Conservation (phyloP, 768 basidiomycete genomes). For the Lactarius indigo region DNA sequence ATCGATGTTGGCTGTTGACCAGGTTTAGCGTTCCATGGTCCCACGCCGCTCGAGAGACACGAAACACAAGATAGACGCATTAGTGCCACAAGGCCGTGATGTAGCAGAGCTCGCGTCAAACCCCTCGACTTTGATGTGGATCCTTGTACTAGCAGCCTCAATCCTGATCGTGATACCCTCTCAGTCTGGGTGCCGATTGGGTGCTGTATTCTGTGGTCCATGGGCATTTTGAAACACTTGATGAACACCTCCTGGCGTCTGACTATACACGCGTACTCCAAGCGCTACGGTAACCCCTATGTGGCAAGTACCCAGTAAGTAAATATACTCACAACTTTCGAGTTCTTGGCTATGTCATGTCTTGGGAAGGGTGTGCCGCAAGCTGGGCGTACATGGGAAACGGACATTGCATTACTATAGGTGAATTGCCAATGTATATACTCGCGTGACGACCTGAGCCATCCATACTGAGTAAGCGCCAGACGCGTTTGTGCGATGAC, state of each 20-base stretch:
- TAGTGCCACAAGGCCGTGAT: background rate
- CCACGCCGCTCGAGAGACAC: background rate
- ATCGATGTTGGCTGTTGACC: background rate
- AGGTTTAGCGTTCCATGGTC: background rate
- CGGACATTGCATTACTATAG: background rate
- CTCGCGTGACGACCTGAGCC: constrained; percentile 6
- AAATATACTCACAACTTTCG: background rate
- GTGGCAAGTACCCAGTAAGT: background rate
- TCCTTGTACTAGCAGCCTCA: background rate
- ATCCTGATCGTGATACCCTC: background rate
- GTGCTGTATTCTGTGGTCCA: background rate
- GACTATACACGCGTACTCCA: background rate
- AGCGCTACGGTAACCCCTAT: background rate
- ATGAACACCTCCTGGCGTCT: background rate
- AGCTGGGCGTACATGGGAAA: constrained; percentile 1
- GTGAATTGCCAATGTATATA: constrained; percentile 9
- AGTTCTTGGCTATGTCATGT: background rate
- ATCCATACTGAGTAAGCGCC: constrained; percentile 6
- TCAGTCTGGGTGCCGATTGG: background rate
- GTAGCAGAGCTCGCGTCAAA: background rate
- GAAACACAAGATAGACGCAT: background rate
- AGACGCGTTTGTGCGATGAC: constrained; percentile 14
- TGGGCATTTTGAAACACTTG: background rate
- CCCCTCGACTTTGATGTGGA: background rate
- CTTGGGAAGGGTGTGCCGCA: background rate